Base-by-base conservation (phyloP, 345 rosid species). In the Geranium brycei region DNA sequence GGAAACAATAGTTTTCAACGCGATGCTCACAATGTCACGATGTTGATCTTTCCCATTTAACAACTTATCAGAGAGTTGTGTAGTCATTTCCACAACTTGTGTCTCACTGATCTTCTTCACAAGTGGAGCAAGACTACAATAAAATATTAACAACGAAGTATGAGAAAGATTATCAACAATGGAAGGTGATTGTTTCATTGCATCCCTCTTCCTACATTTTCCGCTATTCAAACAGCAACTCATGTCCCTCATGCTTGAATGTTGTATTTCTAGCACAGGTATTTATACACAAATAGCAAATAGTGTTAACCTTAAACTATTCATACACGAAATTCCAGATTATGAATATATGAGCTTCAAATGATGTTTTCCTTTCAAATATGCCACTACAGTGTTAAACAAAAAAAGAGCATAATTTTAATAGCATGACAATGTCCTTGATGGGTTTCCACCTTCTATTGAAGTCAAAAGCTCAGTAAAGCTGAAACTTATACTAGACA, bases 11-110 rank as follows among this genome's bases (percentile, higher is more conserved):
- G 96, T 91, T 75, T 88, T 83, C 81, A 95, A 81, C 69, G 97
- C 99, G 66, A 95, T 95, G 86, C 99, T 91, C 51, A 97, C 97
- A 71, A 87, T 84, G 75, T 95, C 99, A 69, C 96, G 95, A 67
- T 95, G 91, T 56, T 95, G 97, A 81, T 95, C 95, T 80, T 83
- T 95, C 64, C 92, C 93, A 73, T 83, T 78, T 58, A 91, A 85
- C 78, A 95, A 77, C 64, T 95, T 95, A 51, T 82, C 77, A 62
- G 93, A 95, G 12, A 95, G 78, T 61, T 78, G 87, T 67, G 74
- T 77, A 59, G 95, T 87, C 93, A 95, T 91, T 62, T 91, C 97
- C 31, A 87, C 97, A 71, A 95, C 87, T 59, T 82, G 79, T 10
- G 78, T 69, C 75, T 83, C 93, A 63, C 85, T 85, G 61, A 91